Percentiles rank a stretch among this genome's conserved stretches.
Evolutionary conservation across 2,329 filamentous ascomycete species (phyloP).

Genomic region (Sphaerulina populicola): DNA sequence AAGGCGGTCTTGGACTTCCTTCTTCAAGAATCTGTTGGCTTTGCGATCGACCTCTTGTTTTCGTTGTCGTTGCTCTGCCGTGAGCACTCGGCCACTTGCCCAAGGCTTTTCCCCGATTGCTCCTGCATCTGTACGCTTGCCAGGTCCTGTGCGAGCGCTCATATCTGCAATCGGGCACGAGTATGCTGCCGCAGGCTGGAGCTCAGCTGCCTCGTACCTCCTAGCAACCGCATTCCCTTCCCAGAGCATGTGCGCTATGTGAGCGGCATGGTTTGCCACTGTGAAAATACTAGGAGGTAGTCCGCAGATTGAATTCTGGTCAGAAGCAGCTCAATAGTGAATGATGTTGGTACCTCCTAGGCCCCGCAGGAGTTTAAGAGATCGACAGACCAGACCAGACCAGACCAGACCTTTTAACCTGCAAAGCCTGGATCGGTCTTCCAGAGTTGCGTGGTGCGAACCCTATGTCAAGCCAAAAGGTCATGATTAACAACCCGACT

Average conservation of each 20-base stretch:
- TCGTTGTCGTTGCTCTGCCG: slow-evolving; percentile 20
- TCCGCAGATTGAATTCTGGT: neutral
- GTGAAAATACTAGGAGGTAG: neutral
- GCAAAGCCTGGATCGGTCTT: neutral
- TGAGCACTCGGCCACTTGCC: slow-evolving; percentile 22
- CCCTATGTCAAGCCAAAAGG: slow-evolving; percentile 2
- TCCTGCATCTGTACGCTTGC: slow-evolving; percentile 13
- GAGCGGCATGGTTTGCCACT: neutral
- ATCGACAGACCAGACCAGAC: slow-evolving; percentile 5
- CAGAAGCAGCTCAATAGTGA: neutral
- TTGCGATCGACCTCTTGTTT: slow-evolving; percentile 23
- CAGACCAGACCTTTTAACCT: neutral
- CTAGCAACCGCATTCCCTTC: neutral
- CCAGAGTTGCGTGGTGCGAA: slow-evolving; percentile 1
- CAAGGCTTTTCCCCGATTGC: slow-evolving; percentile 18
- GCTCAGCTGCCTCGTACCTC: neutral
- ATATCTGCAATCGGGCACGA: slow-evolving; percentile 7
- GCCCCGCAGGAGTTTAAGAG: slow-evolving; percentile 7
- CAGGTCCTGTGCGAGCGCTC: slow-evolving; percentile 20
- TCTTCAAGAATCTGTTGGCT: slow-evolving; percentile 22
- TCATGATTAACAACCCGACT: neutral
- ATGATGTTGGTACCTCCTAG: neutral
- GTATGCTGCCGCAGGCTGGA: neutral
- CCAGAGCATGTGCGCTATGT: neutral
- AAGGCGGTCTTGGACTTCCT: slow-evolving; percentile 22